A percentile compares a stretch with the other conserved stretches of the same genome.
These are phyloP conservation scores for Thielaviopsis punctulata DNA, from an alignment of 2,329 filamentous ascomycete species.

Conservation along the genomic window DNA sequence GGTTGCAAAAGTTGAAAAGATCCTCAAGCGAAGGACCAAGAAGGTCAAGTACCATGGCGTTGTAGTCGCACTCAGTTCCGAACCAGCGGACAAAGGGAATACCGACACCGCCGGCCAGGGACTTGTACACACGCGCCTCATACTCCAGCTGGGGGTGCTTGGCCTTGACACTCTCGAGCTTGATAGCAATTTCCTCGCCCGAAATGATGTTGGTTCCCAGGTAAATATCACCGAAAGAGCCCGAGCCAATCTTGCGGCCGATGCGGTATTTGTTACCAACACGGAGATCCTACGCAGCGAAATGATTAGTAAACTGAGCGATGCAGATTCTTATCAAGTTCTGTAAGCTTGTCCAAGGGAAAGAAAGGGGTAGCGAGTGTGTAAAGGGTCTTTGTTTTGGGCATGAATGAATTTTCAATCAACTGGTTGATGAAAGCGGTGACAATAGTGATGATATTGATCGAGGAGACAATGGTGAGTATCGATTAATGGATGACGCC, in stretches of 20 bases:
- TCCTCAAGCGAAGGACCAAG: conserved; percentile 92
- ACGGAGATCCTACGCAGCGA: conserved; percentile 61
- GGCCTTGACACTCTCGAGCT: conserved; percentile 97
- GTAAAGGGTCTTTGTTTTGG: too few relatives aligned
- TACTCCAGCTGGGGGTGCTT: conserved; percentile 99
- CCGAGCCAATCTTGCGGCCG: conserved; percentile 95
- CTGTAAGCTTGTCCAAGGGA: background rate
- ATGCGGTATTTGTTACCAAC: conserved; percentile 99
- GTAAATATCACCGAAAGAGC: conserved; percentile 96
- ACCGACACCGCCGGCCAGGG: conserved; percentile 85
- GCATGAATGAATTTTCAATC: too few relatives aligned
- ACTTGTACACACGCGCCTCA: conserved; percentile 85
- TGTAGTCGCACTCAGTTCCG: conserved; percentile 98
- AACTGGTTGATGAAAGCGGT: background rate
- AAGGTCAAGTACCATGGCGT: conserved; percentile 97
- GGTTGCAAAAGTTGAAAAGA: conserved; percentile 99
- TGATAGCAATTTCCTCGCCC: conserved; percentile 98
- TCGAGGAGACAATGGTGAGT: too few relatives aligned
- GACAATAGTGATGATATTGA: background rate
- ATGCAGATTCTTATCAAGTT: background rate
- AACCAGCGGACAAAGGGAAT: conserved; percentile 99
- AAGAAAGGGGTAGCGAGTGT: background rate
- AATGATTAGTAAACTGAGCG: background rate
- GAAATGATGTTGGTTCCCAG: conserved; percentile 99
- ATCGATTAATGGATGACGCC: too few relatives aligned